phyloP scores from a whole-genome alignment of 1,139 yeast genomes.

The Diutina rugosa region DNA sequence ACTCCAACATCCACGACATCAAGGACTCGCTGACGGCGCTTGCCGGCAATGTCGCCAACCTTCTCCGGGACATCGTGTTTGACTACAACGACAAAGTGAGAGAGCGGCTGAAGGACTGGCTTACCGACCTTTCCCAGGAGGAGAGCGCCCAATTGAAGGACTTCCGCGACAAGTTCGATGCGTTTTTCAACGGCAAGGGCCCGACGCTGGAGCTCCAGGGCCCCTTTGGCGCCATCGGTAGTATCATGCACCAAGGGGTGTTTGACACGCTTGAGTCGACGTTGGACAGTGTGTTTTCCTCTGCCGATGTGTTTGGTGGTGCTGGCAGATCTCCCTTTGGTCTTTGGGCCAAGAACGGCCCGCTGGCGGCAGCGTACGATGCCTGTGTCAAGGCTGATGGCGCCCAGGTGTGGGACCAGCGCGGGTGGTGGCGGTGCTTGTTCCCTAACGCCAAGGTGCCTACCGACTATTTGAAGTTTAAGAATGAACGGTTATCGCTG shows the following conservation, averaged over 20 bases:
- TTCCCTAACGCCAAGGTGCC: constrained; percentile 49
- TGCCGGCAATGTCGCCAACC: neutral
- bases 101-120: neutral
- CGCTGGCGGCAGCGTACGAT: constrained; percentile 46
- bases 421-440: constrained; percentile 80
- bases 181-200: neutral
- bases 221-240: neutral
- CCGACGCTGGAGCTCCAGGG: neutral
- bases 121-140: neutral
- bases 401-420: constrained; percentile 61
- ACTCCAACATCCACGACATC: neutral
- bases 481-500: constrained; percentile 11
- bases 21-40: neutral
- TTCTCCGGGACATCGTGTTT: neutral
- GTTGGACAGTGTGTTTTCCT: neutral
- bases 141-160: neutral
- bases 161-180: neutral
- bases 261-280: neutral
- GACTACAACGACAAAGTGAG: neutral
- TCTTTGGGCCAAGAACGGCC: constrained; percentile 44
- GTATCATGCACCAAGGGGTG: neutral
- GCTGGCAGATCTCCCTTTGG: constrained; percentile 29
- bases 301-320: constrained; percentile 4
- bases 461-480: constrained; percentile 17
- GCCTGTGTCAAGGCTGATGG: constrained; percentile 57